Percentiles rank a stretch among this genome's conserved stretches.
phyloP scores from a whole-genome alignment of 768 basidiomycete genomes.

The Tulasnella sp. region DNA sequence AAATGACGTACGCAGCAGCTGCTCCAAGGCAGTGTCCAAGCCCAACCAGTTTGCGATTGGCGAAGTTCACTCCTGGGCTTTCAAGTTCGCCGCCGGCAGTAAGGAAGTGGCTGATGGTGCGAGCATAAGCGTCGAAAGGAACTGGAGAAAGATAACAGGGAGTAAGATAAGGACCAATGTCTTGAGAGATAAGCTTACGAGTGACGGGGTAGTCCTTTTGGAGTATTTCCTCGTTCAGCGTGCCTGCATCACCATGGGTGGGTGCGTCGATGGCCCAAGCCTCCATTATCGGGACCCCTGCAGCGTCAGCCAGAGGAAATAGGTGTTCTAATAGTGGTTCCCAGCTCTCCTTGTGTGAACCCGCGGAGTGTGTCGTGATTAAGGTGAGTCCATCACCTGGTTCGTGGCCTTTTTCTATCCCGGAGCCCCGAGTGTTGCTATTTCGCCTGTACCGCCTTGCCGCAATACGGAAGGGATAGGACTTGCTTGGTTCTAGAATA shows the following conservation, averaged over 20 bases:
- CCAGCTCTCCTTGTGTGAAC: constrained; percentile 10
- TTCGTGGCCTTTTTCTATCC: background rate
- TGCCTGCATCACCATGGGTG: constrained; percentile 3
- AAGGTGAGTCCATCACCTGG: background rate
- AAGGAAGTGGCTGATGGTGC: background rate
- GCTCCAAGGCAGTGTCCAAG: background rate
- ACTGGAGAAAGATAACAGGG: background rate
- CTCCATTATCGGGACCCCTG: background rate
- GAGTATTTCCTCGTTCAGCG: background rate
- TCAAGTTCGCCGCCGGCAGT: background rate
- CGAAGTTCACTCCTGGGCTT: background rate
- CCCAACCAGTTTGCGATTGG: background rate
- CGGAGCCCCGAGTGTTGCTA: background rate
- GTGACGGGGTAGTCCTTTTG: background rate
- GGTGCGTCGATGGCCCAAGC: constrained; percentile 17
- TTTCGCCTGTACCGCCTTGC: background rate
- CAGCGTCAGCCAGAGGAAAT: background rate
- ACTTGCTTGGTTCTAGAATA: background rate
- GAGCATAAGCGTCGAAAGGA: background rate
- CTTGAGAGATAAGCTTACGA: background rate
- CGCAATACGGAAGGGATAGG: background rate
- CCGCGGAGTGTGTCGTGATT: background rate
- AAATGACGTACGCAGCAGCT: background rate
- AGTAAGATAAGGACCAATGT: background rate
- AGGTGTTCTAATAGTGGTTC: constrained; percentile 1